Evolutionary conservation across 2,329 filamentous ascomycete genomes (phyloP).

Genomic region (Trichoderma sp.): DNA sequence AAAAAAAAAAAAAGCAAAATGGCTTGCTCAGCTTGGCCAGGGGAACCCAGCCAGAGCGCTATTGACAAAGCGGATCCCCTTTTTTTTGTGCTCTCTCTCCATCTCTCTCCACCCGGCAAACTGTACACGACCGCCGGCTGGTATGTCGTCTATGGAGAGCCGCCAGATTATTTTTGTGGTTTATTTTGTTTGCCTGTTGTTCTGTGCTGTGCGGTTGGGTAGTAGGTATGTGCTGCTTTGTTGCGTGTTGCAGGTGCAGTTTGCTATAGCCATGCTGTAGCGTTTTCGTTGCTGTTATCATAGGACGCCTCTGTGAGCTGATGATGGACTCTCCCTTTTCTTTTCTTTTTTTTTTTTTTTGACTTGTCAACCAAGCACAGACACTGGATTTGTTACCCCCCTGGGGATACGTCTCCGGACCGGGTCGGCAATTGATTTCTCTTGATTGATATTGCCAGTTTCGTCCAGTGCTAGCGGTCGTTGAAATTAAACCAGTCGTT

Average conservation of each 20-base stretch:
- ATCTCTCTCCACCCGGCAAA: neutral
- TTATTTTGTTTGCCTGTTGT: neutral
- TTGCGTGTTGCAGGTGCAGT: neutral
- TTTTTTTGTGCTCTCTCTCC: too few species aligned
- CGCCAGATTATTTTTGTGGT: neutral
- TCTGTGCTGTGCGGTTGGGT: too few species aligned
- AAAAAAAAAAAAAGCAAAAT: neutral
- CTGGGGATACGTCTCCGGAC: neutral
- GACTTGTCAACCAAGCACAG: neutral
- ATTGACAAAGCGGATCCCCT: conserved; percentile 15
- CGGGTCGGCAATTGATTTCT: neutral
- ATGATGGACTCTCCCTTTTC: neutral
- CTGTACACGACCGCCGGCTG: neutral
- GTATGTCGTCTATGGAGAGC: neutral
- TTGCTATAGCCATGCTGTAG: neutral
- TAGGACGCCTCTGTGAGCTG: neutral
- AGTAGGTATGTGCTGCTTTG: neutral
- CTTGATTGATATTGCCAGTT: neutral
- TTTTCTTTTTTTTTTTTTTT: neutral
- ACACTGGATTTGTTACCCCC: neutral
- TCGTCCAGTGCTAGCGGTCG: neutral
- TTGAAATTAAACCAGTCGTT: neutral
- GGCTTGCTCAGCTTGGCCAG: conserved; percentile 15
- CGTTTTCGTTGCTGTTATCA: neutral
- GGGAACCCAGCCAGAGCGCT: conserved; percentile 13